Conservation (phyloP, 345 rosid species). For the Carallia pectinifolia region DNA sequence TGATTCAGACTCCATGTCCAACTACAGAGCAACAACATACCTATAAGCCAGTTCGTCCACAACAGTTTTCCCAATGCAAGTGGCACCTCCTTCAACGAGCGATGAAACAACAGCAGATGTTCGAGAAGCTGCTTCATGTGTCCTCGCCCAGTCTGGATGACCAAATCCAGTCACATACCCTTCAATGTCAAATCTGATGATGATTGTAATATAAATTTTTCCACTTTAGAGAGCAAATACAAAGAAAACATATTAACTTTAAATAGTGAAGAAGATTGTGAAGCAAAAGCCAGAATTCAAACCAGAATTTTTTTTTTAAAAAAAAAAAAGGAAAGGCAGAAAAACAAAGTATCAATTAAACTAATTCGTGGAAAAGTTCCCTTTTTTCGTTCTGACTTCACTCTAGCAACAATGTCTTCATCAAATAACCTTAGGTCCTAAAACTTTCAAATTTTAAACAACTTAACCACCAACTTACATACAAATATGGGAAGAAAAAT, state of each 20-base stretch:
- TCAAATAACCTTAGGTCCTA: background rate
- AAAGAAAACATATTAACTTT: background rate
- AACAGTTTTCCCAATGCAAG: constrained; percentile 87
- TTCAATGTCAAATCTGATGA: constrained; percentile 75
- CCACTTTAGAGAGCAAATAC: constrained; percentile 6
- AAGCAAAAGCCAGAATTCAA: background rate
- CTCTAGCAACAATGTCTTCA: background rate
- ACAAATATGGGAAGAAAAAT: too few species aligned
- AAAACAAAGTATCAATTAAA: background rate
- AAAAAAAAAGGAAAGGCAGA: background rate
- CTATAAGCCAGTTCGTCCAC: constrained; percentile 84
- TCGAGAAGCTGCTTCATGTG: constrained; percentile 60
- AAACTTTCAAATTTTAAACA: background rate
- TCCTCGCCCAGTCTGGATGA: constrained; percentile 88
- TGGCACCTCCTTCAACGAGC: constrained; percentile 92
- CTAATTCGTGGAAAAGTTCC: background rate
- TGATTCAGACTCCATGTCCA: background rate
- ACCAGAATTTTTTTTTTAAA: background rate
- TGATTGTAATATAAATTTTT: constrained; percentile 10
- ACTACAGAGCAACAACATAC: constrained; percentile 25
- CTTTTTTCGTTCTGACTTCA: background rate
- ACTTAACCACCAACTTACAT: background rate
- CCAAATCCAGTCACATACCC: constrained; percentile 92
- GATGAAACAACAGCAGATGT: constrained; percentile 62
- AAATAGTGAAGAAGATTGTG: background rate